Percentiles rank a stretch among this genome's conserved stretches.
Evolutionary conservation across 306 rosid species (phyloP).

Genomic region (Casuarina glauca): DNA sequence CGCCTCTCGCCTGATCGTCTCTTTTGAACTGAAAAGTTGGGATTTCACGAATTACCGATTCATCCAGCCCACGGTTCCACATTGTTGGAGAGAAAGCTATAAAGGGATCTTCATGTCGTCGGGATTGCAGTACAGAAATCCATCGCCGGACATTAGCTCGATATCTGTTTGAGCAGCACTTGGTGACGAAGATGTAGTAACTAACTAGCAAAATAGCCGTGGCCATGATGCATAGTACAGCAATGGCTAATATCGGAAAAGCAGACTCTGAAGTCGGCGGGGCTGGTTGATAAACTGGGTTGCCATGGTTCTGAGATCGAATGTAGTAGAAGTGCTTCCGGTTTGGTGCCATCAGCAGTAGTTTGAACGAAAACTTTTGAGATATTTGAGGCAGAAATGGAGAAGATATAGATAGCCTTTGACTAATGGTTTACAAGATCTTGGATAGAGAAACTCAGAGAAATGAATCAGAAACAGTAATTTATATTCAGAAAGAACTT

Average conservation of each 20-base stretch:
- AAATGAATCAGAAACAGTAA: constrained; percentile 5
- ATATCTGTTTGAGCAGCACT: constrained; percentile 54
- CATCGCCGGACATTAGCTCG: constrained; percentile 47
- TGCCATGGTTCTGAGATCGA: constrained; percentile 33
- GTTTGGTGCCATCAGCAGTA: constrained; percentile 40
- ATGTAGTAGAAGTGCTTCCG: constrained; percentile 34
- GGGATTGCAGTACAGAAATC: constrained; percentile 32
- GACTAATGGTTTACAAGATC: constrained; percentile 14
- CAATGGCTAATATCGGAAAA: constrained; percentile 54
- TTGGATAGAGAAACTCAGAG: constrained; percentile 5
- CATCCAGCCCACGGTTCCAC: constrained; percentile 58
- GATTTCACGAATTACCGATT: constrained; percentile 51
- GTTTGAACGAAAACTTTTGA: constrained; percentile 20
- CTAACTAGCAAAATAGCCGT: constrained; percentile 49
- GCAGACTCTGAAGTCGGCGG: constrained; percentile 43
- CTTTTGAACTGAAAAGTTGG: constrained; percentile 56
- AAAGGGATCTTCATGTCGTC: constrained; percentile 53
- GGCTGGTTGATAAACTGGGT: constrained; percentile 21
- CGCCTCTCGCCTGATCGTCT: constrained; percentile 27
- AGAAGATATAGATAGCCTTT: constrained; percentile 22
- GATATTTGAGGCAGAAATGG: constrained; percentile 17
- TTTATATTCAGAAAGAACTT: constrained; percentile 12
- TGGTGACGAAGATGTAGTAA: constrained; percentile 52
- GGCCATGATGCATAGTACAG: constrained; percentile 47
- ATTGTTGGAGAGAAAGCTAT: constrained; percentile 53